Evolutionary conservation across 106 monocot species (phyloP).

Genomic region (Triglochin maritima): DNA sequence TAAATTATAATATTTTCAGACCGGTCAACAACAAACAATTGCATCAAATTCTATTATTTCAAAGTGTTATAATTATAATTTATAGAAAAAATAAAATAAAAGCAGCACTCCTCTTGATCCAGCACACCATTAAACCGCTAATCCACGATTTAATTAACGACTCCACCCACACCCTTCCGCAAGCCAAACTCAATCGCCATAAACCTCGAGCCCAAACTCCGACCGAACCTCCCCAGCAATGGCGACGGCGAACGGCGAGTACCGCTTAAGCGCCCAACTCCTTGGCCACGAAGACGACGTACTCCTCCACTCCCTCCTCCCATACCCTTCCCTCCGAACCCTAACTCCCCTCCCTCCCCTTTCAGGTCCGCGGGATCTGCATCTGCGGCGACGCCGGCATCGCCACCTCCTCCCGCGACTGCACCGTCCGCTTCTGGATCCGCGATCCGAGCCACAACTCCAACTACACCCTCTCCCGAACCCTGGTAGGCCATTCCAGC

Average conservation of each 20-base stretch:
- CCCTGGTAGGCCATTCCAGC: slow-evolving; percentile 65
- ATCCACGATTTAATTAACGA: no score
- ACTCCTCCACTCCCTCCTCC: slow-evolving; percentile 6
- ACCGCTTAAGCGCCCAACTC: slow-evolving; percentile 57
- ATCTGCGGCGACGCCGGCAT: slow-evolving; percentile 55
- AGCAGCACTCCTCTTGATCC: no score
- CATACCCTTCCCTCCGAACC: neutral
- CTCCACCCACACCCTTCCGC: no score
- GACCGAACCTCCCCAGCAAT: no score
- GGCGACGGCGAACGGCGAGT: slow-evolving; percentile 37
- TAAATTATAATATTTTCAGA: no score
- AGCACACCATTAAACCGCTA: no score
- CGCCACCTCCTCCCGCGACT: slow-evolving; percentile 81
- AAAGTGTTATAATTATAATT: no score
- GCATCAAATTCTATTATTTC: no score
- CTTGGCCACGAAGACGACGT: slow-evolving; percentile 93
- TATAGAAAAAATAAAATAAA: no score
- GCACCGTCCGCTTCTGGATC: slow-evolving; percentile 68
- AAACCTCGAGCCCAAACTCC: no score
- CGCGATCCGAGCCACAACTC: slow-evolving; percentile 39
- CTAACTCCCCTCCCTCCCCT: neutral
- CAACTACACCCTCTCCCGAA: slow-evolving; percentile 40
- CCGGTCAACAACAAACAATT: no score
- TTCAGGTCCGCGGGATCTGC: slow-evolving; percentile 81
- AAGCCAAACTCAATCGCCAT: no score